Base-by-base conservation (phyloP, 305 asterid species). In the Rubia tinctorum region DNA sequence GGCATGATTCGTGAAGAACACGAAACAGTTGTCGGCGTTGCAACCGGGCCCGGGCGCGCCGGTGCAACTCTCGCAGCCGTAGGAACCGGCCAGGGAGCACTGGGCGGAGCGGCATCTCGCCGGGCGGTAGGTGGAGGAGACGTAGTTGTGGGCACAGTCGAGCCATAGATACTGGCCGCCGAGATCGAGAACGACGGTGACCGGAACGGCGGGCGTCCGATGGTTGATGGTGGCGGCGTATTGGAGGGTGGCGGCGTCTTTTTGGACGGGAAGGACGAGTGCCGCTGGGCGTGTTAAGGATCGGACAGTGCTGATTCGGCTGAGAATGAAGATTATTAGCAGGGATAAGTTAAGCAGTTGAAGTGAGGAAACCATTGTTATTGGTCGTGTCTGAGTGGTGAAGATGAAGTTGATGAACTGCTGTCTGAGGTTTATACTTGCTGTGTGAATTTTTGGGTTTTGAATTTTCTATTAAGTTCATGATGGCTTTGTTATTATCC, bases 151-250 rank as follows among this genome's bases (percentile, higher is more conserved):
- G 5, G 74, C 69, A 65, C 82, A 79, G 40, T 79, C 75, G 0
- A 79, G 65, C 80, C 82, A 75, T 11, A 47, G 40, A 15, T 39
- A 59, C 15, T 49, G 69, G 6, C 80, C 77, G 6, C 80, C 71
- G 1, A 79, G 73, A 71, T 79, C 80, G n/a, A 79, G 71, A 34
- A 72, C 71, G 4, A 75, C 75, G 40, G 39, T 47, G 6, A 74
- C 58, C 66, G 69, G 58, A 14, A 75, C 74, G 27, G 76, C 42
- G 73, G 91, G 89, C 47, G 82, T 78, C 25, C 79, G 70, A 0
- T 68, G 79, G 13, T 61, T 45, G 23, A 75, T 34, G 7, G 47
- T 68, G 73, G 71, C 14, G 12, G 69, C 53, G 73, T 75, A 69
- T 30, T 75, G 74, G n/a, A 18, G 68, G 0, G 79, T 75, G 34